A percentile compares a stretch with the other conserved stretches of the same genome.
Evolutionary conservation across 2,329 filamentous ascomycete genomes (phyloP).

Genomic region (Colletotrichum sp.): DNA sequence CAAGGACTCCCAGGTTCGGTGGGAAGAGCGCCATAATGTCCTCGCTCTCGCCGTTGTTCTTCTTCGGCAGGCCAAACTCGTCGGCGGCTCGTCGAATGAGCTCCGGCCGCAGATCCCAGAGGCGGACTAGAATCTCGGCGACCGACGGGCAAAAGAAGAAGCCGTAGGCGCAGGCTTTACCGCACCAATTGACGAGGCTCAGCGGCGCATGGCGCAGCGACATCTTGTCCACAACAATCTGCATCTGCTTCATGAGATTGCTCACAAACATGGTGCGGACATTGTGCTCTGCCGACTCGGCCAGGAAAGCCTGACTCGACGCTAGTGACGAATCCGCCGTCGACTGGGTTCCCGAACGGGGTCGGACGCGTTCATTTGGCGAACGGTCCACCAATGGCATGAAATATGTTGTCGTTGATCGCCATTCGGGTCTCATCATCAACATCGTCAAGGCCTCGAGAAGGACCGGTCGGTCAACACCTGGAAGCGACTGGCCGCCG

Average conservation of each 20-base stretch:
- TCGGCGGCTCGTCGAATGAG: slow-evolving; percentile 74
- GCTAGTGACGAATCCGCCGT: slow-evolving; percentile 66
- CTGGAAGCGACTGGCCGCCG: slow-evolving; percentile 72
- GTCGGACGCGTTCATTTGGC: slow-evolving; percentile 48
- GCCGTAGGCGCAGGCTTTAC: slow-evolving; percentile 89
- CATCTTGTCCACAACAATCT: slow-evolving; percentile 88
- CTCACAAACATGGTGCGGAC: slow-evolving; percentile 85
- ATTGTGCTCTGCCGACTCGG: slow-evolving; percentile 82
- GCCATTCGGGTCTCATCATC: slow-evolving; percentile 91
- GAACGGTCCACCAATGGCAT: slow-evolving; percentile 65
- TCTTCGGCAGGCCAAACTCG: slow-evolving; percentile 69
- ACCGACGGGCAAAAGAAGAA: slow-evolving; percentile 92
- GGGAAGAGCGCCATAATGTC: slow-evolving; percentile 76
- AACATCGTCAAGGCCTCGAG: slow-evolving; percentile 80
- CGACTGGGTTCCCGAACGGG: slow-evolving; percentile 53
- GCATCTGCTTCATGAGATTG: slow-evolving; percentile 83
- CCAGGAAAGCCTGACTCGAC: slow-evolving; percentile 65
- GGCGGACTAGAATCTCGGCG: slow-evolving; percentile 79
- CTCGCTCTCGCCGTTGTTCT: slow-evolving; percentile 61
- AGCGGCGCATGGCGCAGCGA: slow-evolving; percentile 71
- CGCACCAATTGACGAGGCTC: slow-evolving; percentile 82
- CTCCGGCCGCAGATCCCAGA: slow-evolving; percentile 78
- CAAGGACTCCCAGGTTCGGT: slow-evolving; percentile 61
- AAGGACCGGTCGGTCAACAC: slow-evolving; percentile 81
- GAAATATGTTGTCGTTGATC: slow-evolving; percentile 72